Percentiles rank a stretch among this genome's conserved stretches.
Evolutionary conservation across 2,329 filamentous ascomycete species (phyloP).

Genomic region (Onygenales sp.): DNA sequence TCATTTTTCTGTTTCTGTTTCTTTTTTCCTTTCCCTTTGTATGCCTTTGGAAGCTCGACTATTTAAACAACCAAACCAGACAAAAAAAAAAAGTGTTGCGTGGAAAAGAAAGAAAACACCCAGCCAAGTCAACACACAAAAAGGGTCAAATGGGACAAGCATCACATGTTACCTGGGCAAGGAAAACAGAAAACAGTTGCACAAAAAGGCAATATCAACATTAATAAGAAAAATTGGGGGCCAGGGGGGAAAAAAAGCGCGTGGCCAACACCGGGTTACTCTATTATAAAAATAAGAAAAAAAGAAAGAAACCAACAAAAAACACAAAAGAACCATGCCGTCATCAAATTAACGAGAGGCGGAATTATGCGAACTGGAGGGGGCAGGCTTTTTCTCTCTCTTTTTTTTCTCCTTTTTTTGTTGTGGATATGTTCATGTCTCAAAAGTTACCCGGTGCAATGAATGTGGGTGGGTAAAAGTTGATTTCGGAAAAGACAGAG

Average conservation of each 20-base stretch:
- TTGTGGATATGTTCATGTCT: too few relatives aligned
- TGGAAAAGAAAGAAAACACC: too few relatives aligned
- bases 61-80: too few relatives aligned
- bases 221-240: not conserved
- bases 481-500: not conserved
- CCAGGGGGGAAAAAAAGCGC: not conserved
- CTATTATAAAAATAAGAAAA: not conserved
- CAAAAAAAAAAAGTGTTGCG: too few relatives aligned
- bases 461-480: not conserved
- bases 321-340: not conserved
- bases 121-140: too few relatives aligned
- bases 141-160: too few relatives aligned
- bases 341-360: not conserved
- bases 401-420: not conserved
- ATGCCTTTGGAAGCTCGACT: too few relatives aligned
- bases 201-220: not conserved
- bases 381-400: not conserved
- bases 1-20: too few relatives aligned
- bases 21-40: too few relatives aligned
- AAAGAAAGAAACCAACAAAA: not conserved
- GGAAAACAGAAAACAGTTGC: too few relatives aligned
- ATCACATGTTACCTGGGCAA: too few relatives aligned
- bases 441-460: not conserved
- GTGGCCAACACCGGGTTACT: not conserved
- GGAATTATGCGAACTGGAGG: not conserved